phyloP scores from a whole-genome alignment of 2,329 filamentous ascomycete genomes.

The Claviceps citrina region DNA sequence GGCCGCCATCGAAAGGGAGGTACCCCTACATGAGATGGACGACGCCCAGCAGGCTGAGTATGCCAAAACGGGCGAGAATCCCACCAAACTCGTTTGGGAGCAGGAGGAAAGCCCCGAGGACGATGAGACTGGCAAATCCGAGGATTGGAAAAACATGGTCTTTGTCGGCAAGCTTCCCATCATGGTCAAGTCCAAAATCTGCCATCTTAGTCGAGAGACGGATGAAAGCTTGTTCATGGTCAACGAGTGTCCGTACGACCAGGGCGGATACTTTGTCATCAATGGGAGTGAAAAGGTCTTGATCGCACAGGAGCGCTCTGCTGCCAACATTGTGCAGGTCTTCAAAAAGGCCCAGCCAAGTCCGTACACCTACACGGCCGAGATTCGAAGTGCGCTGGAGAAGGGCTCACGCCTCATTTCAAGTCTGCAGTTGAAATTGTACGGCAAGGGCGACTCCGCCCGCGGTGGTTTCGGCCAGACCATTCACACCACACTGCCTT shows the following conservation, averaged over 20 bases:
- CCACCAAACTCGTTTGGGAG: constrained; percentile 45
- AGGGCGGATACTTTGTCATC: constrained; percentile 97
- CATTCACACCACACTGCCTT: constrained; percentile 80
- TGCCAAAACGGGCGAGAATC: constrained; percentile 38
- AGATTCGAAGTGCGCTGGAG: constrained; percentile 91
- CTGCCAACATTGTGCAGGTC: constrained; percentile 96
- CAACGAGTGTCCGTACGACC: constrained; percentile 96
- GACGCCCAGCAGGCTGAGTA: constrained; percentile 43
- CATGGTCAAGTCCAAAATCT: constrained; percentile 96
- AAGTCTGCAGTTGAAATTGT: constrained; percentile 79
- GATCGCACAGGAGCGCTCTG: constrained; percentile 93
- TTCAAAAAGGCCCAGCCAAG: constrained; percentile 96
- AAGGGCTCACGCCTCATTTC: constrained; percentile 92
- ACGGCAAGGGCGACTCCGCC: constrained; percentile 70
- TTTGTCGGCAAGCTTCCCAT: constrained; percentile 94
- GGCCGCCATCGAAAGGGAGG: constrained; percentile 61
- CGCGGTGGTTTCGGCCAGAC: constrained; percentile 66
- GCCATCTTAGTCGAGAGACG: constrained; percentile 67
- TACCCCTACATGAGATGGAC: constrained; percentile 53
- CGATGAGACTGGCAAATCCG: constrained; percentile 35
- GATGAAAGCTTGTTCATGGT: constrained; percentile 79
- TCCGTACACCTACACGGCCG: constrained; percentile 81
- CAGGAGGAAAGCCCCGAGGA: constrained; percentile 38
- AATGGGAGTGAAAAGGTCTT: constrained; percentile 97
- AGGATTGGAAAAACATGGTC: constrained; percentile 52